phyloP scores from a whole-genome alignment of 2,329 filamentous ascomycete species.

The Pleurostoma richardsiae region DNA sequence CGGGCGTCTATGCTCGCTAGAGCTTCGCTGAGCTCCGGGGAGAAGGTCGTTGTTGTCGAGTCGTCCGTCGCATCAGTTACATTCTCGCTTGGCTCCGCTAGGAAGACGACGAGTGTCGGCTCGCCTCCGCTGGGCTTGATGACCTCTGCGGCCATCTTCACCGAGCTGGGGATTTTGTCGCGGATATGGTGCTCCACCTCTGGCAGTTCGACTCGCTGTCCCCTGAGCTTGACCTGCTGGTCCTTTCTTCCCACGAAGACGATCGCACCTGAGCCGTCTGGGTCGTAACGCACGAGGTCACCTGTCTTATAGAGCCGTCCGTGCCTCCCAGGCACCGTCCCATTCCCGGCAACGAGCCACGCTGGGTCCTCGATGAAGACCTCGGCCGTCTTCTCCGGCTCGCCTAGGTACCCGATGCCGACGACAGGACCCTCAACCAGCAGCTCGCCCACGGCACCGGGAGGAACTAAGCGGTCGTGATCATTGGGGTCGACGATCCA shows the following conservation, averaged over 20 bases:
- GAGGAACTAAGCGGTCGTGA: conserved; percentile 8
- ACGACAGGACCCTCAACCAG: conserved; percentile 14
- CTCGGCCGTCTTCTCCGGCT: conserved; percentile 22
- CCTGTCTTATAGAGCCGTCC: conserved; percentile 28
- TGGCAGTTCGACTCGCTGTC: conserved; percentile 40
- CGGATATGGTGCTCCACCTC: conserved; percentile 10
- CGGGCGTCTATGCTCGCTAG: conserved; percentile 22
- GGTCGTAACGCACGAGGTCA: conserved; percentile 29
- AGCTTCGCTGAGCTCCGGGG: conserved; percentile 20
- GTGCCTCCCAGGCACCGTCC: neutral
- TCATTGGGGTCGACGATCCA: conserved; percentile 21
- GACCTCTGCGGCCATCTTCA: conserved; percentile 5
- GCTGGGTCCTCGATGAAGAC: conserved; percentile 16
- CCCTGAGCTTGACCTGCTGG: conserved; percentile 47
- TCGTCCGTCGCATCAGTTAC: neutral
- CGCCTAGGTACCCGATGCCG: conserved; percentile 42
- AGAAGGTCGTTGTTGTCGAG: neutral
- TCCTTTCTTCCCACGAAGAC: conserved; percentile 30
- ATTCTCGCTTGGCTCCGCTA: neutral
- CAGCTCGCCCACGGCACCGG: conserved; percentile 13
- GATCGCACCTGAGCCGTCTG: conserved; percentile 21
- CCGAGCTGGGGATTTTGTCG: conserved; percentile 1
- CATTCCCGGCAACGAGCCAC: neutral
- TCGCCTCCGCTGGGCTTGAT: neutral
- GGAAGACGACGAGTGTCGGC: neutral